phyloP scores from a whole-genome alignment of 192 early-diverging fungal species.

The Pilaira anomala region DNA sequence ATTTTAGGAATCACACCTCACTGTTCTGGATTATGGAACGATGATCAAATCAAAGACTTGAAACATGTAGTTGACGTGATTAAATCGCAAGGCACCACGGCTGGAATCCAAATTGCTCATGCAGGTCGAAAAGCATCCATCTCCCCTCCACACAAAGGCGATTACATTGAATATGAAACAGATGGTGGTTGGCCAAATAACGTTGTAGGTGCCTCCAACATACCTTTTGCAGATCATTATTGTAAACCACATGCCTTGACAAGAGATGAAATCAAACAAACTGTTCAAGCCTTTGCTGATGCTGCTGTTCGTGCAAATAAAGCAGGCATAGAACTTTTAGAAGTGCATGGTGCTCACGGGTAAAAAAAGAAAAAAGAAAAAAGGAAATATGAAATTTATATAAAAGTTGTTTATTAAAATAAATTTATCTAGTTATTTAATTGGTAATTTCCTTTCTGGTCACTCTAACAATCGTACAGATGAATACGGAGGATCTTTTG shows the following conservation, averaged over 20 bases:
- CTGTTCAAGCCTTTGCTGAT: conserved; percentile 58
- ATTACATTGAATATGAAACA: conserved; percentile 15
- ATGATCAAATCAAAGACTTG: conserved; percentile 67
- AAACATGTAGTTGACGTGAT: conserved; percentile 59
- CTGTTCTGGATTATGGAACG: conserved; percentile 80
- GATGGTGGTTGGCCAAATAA: conserved; percentile 72
- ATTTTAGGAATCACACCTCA: conserved; percentile 61
- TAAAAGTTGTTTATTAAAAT: conserved; percentile 62
- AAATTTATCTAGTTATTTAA: conserved; percentile 73
- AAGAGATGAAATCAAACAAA: conserved; percentile 61
- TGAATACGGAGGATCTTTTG: conserved; percentile 85
- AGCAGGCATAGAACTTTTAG: conserved; percentile 52
- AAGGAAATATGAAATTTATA: too few relatives aligned
- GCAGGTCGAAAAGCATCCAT: conserved; percentile 68
- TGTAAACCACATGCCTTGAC: conserved; percentile 56
- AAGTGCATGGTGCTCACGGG: conserved; percentile 73
- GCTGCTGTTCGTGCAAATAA: conserved; percentile 67
- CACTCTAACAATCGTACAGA: conserved; percentile 86
- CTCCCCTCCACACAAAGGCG: conserved; percentile 8
- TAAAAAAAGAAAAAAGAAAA: background rate
- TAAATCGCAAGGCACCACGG: conserved; percentile 56
- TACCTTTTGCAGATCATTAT: conserved; percentile 45
- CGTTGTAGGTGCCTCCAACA: conserved; percentile 62
- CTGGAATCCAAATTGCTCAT: conserved; percentile 81
- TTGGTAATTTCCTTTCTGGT: conserved; percentile 77